phyloP scores from a whole-genome alignment of 495 filamentous ascomycete genomes.

The Pyronema domesticum region DNA sequence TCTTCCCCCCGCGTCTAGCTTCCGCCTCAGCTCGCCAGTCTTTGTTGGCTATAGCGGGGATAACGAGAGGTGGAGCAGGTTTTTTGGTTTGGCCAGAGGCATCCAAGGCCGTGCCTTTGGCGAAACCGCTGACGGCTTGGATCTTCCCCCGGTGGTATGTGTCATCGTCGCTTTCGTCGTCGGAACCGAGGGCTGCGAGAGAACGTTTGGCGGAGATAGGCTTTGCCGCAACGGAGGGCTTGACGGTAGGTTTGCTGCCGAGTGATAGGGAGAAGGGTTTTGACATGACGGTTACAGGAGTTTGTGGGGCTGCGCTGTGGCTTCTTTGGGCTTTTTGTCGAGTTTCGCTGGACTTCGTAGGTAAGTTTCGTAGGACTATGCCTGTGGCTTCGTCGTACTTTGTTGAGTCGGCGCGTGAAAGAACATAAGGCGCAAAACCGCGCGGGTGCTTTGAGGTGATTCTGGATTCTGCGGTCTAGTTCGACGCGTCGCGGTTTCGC shows the following conservation, averaged over 20 bases:
- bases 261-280: not conserved
- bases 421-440: too few relatives aligned
- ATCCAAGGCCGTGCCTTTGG: conserved; percentile 37
- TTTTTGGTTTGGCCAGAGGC: conserved; percentile 27
- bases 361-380: too few relatives aligned
- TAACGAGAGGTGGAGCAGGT: conserved; percentile 35
- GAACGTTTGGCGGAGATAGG: not conserved
- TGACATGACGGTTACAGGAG: not conserved
- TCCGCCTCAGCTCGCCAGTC: conserved; percentile 50
- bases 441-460: too few relatives aligned
- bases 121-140: conserved; percentile 42
- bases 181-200: conserved; percentile 18
- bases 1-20: conserved; percentile 10
- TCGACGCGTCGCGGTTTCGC: too few relatives aligned
- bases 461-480: too few relatives aligned
- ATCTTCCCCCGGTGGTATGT: conserved; percentile 22
- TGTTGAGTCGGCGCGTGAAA: too few relatives aligned
- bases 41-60: conserved; percentile 46
- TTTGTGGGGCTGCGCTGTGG: too few relatives aligned
- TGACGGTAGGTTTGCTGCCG: not conserved
- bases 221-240: not conserved
- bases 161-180: conserved; percentile 35
- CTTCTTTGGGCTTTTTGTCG: too few relatives aligned
- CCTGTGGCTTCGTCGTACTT: too few relatives aligned
- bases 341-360: too few relatives aligned